Base-by-base conservation (phyloP, 164 flowering plant genomes). In the Piper betle region DNA sequence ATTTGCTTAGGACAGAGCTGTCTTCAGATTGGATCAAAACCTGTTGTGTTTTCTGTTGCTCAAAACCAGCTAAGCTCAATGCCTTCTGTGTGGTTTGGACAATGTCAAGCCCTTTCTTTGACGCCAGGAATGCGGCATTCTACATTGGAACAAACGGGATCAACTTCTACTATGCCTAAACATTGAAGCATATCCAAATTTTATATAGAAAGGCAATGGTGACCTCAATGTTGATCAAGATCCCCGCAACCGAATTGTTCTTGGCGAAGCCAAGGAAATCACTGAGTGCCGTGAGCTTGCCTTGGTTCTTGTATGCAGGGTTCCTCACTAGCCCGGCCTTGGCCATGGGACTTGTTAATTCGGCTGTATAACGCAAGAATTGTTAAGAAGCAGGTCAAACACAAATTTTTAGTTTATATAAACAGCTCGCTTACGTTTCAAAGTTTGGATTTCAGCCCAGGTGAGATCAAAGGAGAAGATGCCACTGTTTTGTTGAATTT, bases 71-170 rank as follows among this genome's bases (percentile, higher is more conserved):
- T 59, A 85, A 84, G 60, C 38, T 71, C 62, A 94, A 74, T 58
- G 96, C 93, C 0, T 65, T 65, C 13, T 62, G 52, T 11, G 85
- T 93, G 0, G 77, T 74, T 61, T 71, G 84, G 9, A 76, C 66
- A 2, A 86, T 68, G 79, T 69, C 77, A 1, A 90, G 78, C 20
- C 91, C 91, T 73, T 83, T 79, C 74, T 82, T 84, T 37, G 92
- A 78, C 63, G 96, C 97, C 17, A 93, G 79, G 76, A 80, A 87
- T 15, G 96, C 79, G 58, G 96, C 96, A 71, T 94, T 84, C 99
- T 93, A 81, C 39, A 50, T 58, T 19, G 38, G 1, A 42, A 50
- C 13, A 19, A 19, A 39, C 5, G 11, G 13, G 41, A 13, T 40
- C n/a, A 58, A 39, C 6, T 37, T 5, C 7, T 5, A 39, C 16